phyloP scores from a whole-genome alignment of 2,329 filamentous ascomycete species.

The Biscogniauxia sp. region DNA sequence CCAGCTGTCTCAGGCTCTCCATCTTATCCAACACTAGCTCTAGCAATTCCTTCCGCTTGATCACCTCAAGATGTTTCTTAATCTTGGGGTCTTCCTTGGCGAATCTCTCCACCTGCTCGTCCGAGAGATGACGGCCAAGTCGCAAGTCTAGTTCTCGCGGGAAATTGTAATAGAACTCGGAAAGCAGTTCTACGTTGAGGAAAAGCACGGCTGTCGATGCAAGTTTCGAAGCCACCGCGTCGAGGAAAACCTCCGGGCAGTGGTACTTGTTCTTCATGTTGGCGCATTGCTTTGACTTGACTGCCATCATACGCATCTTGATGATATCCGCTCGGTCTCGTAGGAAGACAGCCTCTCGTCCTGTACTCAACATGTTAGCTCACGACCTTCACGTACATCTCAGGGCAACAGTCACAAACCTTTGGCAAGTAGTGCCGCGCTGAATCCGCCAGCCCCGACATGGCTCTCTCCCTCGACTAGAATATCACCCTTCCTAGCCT shows the following conservation, averaged over 20 bases:
- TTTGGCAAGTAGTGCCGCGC: constrained; percentile 76
- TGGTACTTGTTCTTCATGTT: constrained; percentile 87
- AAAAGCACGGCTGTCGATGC: constrained; percentile 95
- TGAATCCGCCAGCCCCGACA: constrained; percentile 91
- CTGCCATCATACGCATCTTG: constrained; percentile 81
- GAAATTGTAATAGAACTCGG: constrained; percentile 98
- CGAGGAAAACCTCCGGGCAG: constrained; percentile 96
- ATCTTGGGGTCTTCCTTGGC: constrained; percentile 93
- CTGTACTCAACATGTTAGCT: constrained; percentile 45
- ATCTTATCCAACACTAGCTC: constrained; percentile 95
- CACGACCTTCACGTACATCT: background rate
- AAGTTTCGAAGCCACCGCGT: constrained; percentile 92
- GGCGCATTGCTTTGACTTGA: constrained; percentile 88
- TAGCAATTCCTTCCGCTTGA: constrained; percentile 85
- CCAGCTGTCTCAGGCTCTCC: constrained; percentile 81
- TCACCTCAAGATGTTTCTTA: constrained; percentile 83
- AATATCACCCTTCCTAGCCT: constrained; percentile 81
- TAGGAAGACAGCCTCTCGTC: constrained; percentile 89
- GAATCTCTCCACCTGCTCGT: constrained; percentile 82
- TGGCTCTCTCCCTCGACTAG: constrained; percentile 78
- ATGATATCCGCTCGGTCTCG: constrained; percentile 87
- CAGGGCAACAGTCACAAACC: constrained; percentile 46
- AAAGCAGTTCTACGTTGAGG: constrained; percentile 92
- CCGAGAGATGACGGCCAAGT: constrained; percentile 75
- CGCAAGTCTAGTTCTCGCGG: constrained; percentile 86